phyloP scores from a whole-genome alignment of 129 eudicot genomes.

The Gnaphalium uliginosum region DNA sequence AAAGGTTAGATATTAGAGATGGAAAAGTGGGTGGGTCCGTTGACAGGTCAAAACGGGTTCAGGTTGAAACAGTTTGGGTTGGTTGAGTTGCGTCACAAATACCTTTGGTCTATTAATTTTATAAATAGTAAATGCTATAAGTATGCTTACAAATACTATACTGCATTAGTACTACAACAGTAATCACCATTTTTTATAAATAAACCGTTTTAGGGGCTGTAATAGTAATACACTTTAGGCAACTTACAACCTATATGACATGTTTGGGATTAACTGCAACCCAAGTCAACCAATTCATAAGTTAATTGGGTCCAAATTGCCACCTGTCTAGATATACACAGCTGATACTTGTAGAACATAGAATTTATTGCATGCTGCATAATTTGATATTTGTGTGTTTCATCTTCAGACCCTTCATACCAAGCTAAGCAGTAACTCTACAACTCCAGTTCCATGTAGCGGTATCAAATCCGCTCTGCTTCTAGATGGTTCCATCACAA shows the following conservation, averaged over 20 bases:
- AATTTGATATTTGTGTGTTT: constrained; percentile 8
- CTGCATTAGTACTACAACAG: not conserved
- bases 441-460: constrained; percentile 30
- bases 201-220: not conserved
- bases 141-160: not conserved
- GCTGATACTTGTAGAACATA: not conserved
- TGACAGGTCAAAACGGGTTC: not conserved
- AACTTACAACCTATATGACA: not conserved
- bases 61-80: not conserved
- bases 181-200: not conserved
- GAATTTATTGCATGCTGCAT: not conserved
- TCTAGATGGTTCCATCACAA: constrained; percentile 76
- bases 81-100: not conserved
- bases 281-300: not conserved
- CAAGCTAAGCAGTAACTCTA: constrained; percentile 49
- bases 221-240: not conserved
- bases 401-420: constrained; percentile 62
- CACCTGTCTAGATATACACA: not conserved
- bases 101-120: not conserved
- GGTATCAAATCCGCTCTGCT: constrained; percentile 59
- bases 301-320: not conserved
- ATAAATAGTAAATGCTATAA: not conserved
- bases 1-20: constrained; percentile 50
- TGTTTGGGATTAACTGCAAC: not conserved
- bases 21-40: not conserved